Evolutionary conservation across 1,139 yeast genomes (phyloP).

Genomic region (Saccharomyces hybrid): DNA sequence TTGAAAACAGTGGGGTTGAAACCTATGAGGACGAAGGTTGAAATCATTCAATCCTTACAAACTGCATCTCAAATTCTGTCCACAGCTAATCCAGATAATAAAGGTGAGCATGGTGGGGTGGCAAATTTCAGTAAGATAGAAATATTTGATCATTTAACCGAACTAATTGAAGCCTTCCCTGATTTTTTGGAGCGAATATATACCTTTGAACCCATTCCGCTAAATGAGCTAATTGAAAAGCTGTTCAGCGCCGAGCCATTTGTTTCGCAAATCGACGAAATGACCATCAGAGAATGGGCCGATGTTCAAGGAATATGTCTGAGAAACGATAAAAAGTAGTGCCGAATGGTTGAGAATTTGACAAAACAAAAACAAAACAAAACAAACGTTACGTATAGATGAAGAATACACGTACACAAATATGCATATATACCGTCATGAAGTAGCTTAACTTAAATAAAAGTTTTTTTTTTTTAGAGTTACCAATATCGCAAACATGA

Average conservation of each 20-base stretch:
- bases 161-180: conserved; percentile 17
- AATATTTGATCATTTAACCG: conserved; percentile 19
- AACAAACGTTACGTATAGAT: background rate
- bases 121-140: conserved; percentile 11
- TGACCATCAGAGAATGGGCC: conserved; percentile 29
- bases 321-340: conserved; percentile 10
- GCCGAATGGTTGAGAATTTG: background rate
- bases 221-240: conserved; percentile 16
- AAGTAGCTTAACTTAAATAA: background rate
- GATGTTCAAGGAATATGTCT: conserved; percentile 27
- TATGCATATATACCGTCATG: background rate
- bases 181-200: conserved; percentile 22
- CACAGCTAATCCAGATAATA: conserved; percentile 4
- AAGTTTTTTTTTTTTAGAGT: background rate
- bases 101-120: background rate
- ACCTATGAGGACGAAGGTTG: conserved; percentile 22
- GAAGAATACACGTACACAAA: background rate
- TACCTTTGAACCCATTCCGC: conserved; percentile 25
- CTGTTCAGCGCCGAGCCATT: conserved; percentile 23
- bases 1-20: conserved; percentile 26
- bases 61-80: conserved; percentile 22
- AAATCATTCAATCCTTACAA: conserved; percentile 24
- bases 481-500: background rate
- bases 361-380: background rate
- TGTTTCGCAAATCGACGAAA: conserved; percentile 24